phyloP scores from a whole-genome alignment of 75 land plant species.

The Sequoiadendron giganteum region DNA sequence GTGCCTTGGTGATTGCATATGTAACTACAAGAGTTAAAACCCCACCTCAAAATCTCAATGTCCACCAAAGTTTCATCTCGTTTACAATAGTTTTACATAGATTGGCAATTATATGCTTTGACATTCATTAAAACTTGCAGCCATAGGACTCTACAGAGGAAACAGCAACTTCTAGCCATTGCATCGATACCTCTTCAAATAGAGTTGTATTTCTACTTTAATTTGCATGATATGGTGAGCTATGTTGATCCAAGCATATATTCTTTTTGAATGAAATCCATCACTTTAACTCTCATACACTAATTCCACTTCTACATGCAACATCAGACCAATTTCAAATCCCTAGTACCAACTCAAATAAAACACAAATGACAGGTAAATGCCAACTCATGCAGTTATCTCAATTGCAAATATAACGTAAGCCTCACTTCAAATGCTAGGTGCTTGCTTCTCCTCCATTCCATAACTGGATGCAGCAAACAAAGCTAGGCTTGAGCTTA shows the following conservation, averaged over 20 bases:
- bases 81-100: neutral
- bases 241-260: neutral
- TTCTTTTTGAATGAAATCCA: neutral
- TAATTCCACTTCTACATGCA: neutral
- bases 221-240: neutral
- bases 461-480: neutral
- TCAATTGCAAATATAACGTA: neutral
- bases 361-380: neutral
- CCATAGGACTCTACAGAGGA: neutral
- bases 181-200: neutral
- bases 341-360: neutral
- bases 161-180: neutral
- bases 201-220: neutral
- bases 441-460: neutral
- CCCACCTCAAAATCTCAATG: neutral
- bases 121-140: neutral
- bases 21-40: neutral
- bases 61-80: neutral
- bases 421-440: neutral
- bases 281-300: neutral
- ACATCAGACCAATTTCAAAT: neutral
- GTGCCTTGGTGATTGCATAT: neutral
- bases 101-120: neutral
- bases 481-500: neutral
- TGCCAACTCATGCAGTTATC: neutral